A percentile compares a stretch with the other conserved stretches of the same genome.
Evolutionary conservation across 495 filamentous ascomycete genomes (phyloP).

Genomic region (Aspergillus incahuasiensis): DNA sequence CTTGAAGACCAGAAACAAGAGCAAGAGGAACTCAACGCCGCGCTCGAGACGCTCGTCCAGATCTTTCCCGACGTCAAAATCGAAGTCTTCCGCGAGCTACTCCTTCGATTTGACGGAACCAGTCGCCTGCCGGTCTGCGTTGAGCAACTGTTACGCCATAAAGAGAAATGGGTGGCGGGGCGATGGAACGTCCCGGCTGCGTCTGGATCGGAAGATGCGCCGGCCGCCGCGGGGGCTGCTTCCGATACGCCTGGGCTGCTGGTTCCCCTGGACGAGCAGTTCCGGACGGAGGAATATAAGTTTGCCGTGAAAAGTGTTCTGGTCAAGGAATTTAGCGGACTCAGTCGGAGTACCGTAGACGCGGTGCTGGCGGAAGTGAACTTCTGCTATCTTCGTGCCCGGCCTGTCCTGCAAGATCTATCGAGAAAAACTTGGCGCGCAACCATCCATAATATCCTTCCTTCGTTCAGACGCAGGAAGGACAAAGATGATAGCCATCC

Average conservation of each 20-base stretch:
- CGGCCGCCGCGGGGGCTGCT: conserved; percentile 9
- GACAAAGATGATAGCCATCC: conserved; percentile 54
- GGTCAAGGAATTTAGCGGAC: conserved; percentile 74
- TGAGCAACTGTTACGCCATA: conserved; percentile 75
- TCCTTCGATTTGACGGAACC: conserved; percentile 72
- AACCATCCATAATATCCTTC: conserved; percentile 68
- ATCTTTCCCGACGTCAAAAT: conserved; percentile 85
- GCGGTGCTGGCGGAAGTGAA: conserved; percentile 90
- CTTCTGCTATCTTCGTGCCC: conserved; percentile 74
- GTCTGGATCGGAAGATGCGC: conserved; percentile 17
- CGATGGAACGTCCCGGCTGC: conserved; percentile 55
- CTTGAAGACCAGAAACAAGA: conserved; percentile 31
- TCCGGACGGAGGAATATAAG: conserved; percentile 70
- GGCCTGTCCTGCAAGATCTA: conserved; percentile 68
- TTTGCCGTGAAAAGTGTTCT: conserved; percentile 57
- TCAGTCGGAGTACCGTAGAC: conserved; percentile 75
- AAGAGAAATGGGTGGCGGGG: conserved; percentile 68
- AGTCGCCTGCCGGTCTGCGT: conserved; percentile 81
- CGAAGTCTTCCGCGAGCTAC: conserved; percentile 90
- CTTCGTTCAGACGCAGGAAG: conserved; percentile 60
- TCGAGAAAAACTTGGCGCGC: conserved; percentile 82
- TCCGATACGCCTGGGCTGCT: conserved; percentile 16
- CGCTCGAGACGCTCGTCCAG: conserved; percentile 63
- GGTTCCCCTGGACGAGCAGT: conserved; percentile 65
- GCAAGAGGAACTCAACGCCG: conserved; percentile 68